Evolutionary conservation across 2,329 filamentous ascomycete species (phyloP).

Genomic region (Pseudogymnoascus sp.): DNA sequence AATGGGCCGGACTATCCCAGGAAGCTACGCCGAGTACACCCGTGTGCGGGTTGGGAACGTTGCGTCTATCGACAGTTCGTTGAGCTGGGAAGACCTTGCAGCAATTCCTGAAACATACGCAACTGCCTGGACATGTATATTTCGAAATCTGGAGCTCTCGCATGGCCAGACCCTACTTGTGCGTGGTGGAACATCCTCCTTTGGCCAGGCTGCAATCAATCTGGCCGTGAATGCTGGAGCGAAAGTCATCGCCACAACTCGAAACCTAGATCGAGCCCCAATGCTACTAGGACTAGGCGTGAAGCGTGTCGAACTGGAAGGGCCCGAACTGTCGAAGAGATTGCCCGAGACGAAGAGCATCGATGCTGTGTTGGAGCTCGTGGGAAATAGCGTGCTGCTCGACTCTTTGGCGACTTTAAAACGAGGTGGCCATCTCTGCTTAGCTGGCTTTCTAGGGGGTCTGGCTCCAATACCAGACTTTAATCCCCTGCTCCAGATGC

Average conservation of each 20-base stretch:
- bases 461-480: slow-evolving; percentile 18
- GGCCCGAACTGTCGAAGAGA: slow-evolving; percentile 5
- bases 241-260: slow-evolving; percentile 20
- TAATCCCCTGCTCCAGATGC: slow-evolving; percentile 18
- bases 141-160: slow-evolving; percentile 20
- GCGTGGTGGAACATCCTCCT: slow-evolving; percentile 36
- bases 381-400: slow-evolving; percentile 18
- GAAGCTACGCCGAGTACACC: slow-evolving; percentile 25
- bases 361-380: slow-evolving; percentile 17
- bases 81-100: slow-evolving; percentile 23
- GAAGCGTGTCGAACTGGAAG: slow-evolving; percentile 15
- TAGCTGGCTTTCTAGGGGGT: slow-evolving; percentile 21
- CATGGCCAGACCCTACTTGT: slow-evolving; percentile 25
- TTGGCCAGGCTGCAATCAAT: slow-evolving; percentile 37
- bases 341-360: slow-evolving; percentile 12
- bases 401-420: slow-evolving; percentile 19
- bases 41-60: slow-evolving; percentile 18
- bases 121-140: slow-evolving; percentile 23
- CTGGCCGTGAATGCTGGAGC: slow-evolving; percentile 34
- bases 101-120: slow-evolving; percentile 23
- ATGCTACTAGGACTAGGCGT: slow-evolving; percentile 17
- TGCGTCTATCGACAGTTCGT: slow-evolving; percentile 13
- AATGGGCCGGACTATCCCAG: slow-evolving; percentile 19
- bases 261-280: slow-evolving; percentile 13
- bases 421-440: slow-evolving; percentile 18